Conservation (phyloP, 192 early-diverging fungal species). For the Coemansia sp. region DNA sequence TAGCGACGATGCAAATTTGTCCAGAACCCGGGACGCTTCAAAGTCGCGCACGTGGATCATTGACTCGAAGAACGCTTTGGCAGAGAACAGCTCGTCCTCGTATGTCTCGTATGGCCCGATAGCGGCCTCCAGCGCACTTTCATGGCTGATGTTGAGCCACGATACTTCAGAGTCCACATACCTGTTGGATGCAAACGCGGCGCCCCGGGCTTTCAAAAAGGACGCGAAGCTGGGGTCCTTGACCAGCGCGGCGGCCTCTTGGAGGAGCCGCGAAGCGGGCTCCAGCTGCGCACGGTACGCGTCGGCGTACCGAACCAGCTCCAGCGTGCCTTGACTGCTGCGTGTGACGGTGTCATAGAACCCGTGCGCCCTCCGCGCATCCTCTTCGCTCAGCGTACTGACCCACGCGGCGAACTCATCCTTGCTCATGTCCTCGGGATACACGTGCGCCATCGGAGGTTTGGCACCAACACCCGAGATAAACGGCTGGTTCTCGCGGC, state of each 20-base stretch:
- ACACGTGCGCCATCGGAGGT: slow-evolving; percentile 66
- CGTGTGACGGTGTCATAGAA: slow-evolving; percentile 66
- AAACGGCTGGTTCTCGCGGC: slow-evolving; percentile 59
- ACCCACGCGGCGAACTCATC: slow-evolving; percentile 65
- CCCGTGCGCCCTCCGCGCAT: slow-evolving; percentile 58
- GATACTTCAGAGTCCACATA: slow-evolving; percentile 68
- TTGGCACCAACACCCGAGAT: slow-evolving; percentile 40
- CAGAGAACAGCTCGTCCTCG: slow-evolving; percentile 64
- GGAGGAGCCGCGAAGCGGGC: slow-evolving; percentile 57
- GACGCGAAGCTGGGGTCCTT: slow-evolving; percentile 56
- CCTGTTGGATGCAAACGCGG: slow-evolving; percentile 61
- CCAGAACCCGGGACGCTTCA: slow-evolving; percentile 56
- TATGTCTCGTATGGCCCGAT: slow-evolving; percentile 75
- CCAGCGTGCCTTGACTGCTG: slow-evolving; percentile 26
- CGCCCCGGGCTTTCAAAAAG: slow-evolving; percentile 61
- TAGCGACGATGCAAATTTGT: slow-evolving; percentile 64
- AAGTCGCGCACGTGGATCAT: slow-evolving; percentile 70
- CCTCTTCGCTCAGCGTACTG: slow-evolving; percentile 41
- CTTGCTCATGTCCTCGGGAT: slow-evolving; percentile 69
- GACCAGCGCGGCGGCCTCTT: slow-evolving; percentile 60
- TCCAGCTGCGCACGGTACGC: slow-evolving; percentile 60
- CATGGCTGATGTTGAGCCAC: slow-evolving; percentile 67
- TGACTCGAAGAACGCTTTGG: slow-evolving; percentile 69
- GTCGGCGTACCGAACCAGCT: slow-evolving; percentile 55
- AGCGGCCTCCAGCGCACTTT: slow-evolving; percentile 65